Evolutionary conservation across 495 filamentous ascomycete species (phyloP).

Genomic region (Penicillium cataractarum): DNA sequence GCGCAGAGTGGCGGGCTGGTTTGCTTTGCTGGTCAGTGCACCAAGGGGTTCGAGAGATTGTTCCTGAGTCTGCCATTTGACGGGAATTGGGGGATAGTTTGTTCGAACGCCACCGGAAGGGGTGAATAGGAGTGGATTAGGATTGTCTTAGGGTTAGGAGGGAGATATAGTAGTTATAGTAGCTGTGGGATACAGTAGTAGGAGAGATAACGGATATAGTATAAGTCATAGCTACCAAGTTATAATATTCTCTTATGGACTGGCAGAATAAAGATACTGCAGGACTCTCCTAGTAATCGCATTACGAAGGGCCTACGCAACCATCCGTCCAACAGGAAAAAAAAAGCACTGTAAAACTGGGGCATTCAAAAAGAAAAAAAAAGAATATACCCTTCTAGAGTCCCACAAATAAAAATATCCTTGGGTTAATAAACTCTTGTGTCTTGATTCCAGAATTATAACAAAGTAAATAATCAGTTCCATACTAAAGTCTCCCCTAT

Average conservation of each 20-base stretch:
- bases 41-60: conserved; percentile 1
- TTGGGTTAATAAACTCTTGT: neutral
- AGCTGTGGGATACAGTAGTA: no score
- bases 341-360: conserved; percentile 9
- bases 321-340: conserved; percentile 26
- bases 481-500: neutral
- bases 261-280: no score
- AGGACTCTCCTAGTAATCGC: conserved; percentile 25
- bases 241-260: no score
- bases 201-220: neutral
- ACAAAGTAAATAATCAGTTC: neutral
- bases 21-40: neutral
- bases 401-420: neutral
- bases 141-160: neutral
- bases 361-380: conserved; percentile 15
- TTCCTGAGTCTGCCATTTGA: conserved; percentile 10
- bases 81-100: neutral
- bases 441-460: no score
- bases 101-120: conserved; percentile 1
- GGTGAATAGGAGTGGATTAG: neutral
- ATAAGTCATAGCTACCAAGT: no score
- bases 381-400: neutral
- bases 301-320: conserved; percentile 33
- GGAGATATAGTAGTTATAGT: no score
- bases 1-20: neutral